Conservation (phyloP, 306 rosid genomes). For the Neltuma alba region DNA sequence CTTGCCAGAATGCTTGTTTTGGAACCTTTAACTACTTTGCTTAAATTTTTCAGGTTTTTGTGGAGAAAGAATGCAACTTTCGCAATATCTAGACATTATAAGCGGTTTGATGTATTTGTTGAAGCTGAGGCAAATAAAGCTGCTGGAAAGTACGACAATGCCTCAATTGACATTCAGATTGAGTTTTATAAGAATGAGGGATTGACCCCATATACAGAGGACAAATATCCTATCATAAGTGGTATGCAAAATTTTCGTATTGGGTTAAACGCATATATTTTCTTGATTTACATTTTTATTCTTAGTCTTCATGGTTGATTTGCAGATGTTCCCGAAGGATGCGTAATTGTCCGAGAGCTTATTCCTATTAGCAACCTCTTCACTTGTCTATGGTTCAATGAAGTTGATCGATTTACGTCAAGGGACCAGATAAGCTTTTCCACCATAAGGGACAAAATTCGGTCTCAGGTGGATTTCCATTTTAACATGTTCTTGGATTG, state of each 20-base stretch:
- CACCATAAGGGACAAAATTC: conserved; percentile 73
- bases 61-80: conserved; percentile 63
- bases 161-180: conserved; percentile 62
- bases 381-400: conserved; percentile 74
- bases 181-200: conserved; percentile 63
- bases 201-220: conserved; percentile 59
- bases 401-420: conserved; percentile 67
- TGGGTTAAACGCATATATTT: neutral
- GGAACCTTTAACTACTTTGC: neutral
- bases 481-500: conserved; percentile 85
- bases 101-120: conserved; percentile 55
- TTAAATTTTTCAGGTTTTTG: conserved; percentile 50
- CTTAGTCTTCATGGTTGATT: conserved; percentile 25
- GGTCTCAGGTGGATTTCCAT: conserved; percentile 63
- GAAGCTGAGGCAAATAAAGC: conserved; percentile 72
- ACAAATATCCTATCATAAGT: conserved; percentile 68
- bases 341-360: conserved; percentile 67
- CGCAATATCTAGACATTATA: conserved; percentile 68
- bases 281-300: neutral
- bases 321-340: conserved; percentile 76
- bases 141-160: conserved; percentile 58
- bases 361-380: conserved; percentile 67
- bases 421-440: conserved; percentile 91
- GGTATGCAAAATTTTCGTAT: conserved; percentile 44
- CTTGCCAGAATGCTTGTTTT: conserved; percentile 18